These are phyloP conservation scores for Hylodesmum podocarpum DNA, from an alignment of 306 rosid genomes.

Conservation along the genomic window DNA sequence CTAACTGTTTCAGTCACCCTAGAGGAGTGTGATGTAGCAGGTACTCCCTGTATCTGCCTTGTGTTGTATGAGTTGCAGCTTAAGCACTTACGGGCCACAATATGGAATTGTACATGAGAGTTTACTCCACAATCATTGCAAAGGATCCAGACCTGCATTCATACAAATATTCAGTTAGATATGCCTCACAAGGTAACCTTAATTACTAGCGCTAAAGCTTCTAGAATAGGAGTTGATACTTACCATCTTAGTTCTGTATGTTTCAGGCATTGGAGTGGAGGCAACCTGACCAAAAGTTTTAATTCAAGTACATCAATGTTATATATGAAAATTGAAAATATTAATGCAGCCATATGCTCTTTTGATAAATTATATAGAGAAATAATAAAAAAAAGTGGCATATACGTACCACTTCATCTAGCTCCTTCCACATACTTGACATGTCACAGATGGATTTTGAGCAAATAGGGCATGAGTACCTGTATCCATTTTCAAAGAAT, in stretches of 20 bases:
- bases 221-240: constrained; percentile 2
- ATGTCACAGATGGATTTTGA: constrained; percentile 71
- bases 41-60: constrained; percentile 51
- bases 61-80: constrained; percentile 74
- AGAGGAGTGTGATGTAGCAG: constrained; percentile 41
- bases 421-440: constrained; percentile 61
- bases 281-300: constrained; percentile 50
- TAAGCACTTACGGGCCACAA: constrained; percentile 63
- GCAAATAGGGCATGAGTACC: constrained; percentile 79
- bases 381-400: not conserved
- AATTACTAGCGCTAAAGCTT: not conserved
- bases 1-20: constrained; percentile 42
- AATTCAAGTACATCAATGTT: constrained; percentile 12
- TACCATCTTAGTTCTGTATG: constrained; percentile 56
- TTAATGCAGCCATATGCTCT: not conserved
- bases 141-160: constrained; percentile 68
- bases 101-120: constrained; percentile 54
- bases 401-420: constrained; percentile 61
- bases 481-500: constrained; percentile 27
- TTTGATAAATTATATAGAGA: not conserved
- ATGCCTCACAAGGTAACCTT: not conserved
- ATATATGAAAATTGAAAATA: not conserved
- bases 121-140: constrained; percentile 77
- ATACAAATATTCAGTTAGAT: not conserved
- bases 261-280: constrained; percentile 65